Evolutionary conservation across 352 stramenopile genomes (phyloP), one percentile per base, ranked within the genome.

Genomic region (Phytopythium aichiense): DNA sequence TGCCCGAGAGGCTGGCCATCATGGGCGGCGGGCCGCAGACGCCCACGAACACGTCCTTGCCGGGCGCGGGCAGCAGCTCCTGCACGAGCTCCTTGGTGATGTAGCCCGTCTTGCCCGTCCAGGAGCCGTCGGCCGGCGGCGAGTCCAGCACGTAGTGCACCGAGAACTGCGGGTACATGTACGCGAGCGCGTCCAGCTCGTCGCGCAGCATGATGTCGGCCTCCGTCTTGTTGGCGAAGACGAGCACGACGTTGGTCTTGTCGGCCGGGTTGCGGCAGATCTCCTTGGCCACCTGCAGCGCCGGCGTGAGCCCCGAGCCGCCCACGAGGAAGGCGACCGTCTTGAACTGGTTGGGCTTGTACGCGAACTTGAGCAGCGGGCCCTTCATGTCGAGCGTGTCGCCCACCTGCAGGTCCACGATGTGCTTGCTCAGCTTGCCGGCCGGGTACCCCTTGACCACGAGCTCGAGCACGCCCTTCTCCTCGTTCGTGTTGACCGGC

Each of bases 371-470:
- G 55, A 81, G 56, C 60, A 95, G 87, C 23, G 89, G 89, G 12
- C 89, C 89, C 72, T 97, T 97, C 68, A 96, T 85, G 49, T 85
- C 80, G 35, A 97, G 69, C 58, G 73, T 66, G 63, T 96, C 89
- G 37, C 89, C 89, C 28, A 81, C 71, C 54, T 93, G 76, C 16
- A 96, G 71, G 31, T 74, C 63, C 51, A 84, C 70, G 28, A 97
- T 88, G 69, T 96, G 84, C 64, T 87, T 87, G 61, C 84, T 94
- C 49, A 97, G 76, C 61, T 89, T 83, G 56, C 89, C 89, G 25
- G 74, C 73, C 13, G 87, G 79, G 69, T 96, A 96, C 30, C 77
- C 74, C 70, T 97, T 96, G 61, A 96, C 85, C 46, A 95, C 78
- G 31, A 94, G 78, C 61, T 92, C 81, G 22, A 94, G 63, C 69